phyloP scores from a whole-genome alignment of 768 basidiomycete species.

The Agrocybe praecox region DNA sequence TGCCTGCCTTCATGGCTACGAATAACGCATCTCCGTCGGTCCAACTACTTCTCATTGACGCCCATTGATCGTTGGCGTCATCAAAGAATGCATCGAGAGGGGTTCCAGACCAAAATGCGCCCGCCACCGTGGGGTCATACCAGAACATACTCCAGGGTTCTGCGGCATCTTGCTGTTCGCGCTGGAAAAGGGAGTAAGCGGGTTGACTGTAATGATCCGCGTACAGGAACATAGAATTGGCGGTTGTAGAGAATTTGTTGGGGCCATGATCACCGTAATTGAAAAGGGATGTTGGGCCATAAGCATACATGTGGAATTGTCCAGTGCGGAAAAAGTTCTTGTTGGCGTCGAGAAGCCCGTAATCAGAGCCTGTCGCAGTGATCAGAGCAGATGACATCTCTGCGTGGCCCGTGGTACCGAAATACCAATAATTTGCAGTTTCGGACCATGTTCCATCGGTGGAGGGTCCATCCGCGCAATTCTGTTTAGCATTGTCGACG shows the following conservation, averaged over 20 bases:
- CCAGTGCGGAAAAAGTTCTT: constrained; percentile 73
- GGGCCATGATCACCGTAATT: constrained; percentile 86
- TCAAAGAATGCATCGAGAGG: constrained; percentile 84
- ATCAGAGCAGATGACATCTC: constrained; percentile 85
- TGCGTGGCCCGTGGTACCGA: constrained; percentile 88
- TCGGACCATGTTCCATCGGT: constrained; percentile 92
- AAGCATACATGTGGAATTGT: constrained; percentile 87
- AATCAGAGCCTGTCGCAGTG: constrained; percentile 85
- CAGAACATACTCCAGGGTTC: constrained; percentile 91
- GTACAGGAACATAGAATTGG: constrained; percentile 86
- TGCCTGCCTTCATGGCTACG: constrained; percentile 89
- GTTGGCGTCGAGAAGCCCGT: constrained; percentile 72
- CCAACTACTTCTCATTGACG: constrained; percentile 90
- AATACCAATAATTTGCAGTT: constrained; percentile 95
- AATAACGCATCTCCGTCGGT: constrained; percentile 83
- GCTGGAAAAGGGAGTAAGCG: constrained; percentile 83
- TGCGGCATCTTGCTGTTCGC: constrained; percentile 81
- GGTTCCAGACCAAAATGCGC: constrained; percentile 91
- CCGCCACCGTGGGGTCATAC: constrained; percentile 83
- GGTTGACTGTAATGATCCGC: constrained; percentile 70
- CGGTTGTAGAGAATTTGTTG: constrained; percentile 94
- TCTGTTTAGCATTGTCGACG: constrained; percentile 71
- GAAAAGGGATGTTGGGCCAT: constrained; percentile 85
- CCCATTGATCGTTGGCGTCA: constrained; percentile 79
- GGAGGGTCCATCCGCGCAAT: constrained; percentile 67